A percentile compares a stretch with the other conserved stretches of the same genome.
phyloP scores from a whole-genome alignment of 805 yeast species.

The Candida ficus region DNA sequence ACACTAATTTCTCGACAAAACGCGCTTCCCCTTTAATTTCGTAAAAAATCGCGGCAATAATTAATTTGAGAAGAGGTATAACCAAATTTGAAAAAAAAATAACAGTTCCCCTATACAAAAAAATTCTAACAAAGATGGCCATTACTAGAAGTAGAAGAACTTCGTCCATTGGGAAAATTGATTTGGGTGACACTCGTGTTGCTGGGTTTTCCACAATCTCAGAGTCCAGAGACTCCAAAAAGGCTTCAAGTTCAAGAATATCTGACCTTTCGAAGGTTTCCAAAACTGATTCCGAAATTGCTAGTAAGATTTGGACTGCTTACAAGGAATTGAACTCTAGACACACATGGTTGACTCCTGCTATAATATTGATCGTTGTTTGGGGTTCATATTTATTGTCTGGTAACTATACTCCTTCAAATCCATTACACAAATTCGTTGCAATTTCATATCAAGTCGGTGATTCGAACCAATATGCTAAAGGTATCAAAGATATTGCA shows the following conservation, averaged over 20 bases:
- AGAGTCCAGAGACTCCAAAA: slow-evolving; percentile 38
- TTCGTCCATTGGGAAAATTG: slow-evolving; percentile 71
- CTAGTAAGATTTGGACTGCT: slow-evolving; percentile 50
- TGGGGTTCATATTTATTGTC: slow-evolving; percentile 46
- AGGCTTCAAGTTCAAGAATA: slow-evolving; percentile 33
- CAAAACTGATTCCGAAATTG: slow-evolving; percentile 46
- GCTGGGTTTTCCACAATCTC: slow-evolving; percentile 65
- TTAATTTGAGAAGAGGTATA: no score
- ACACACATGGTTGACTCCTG: slow-evolving; percentile 70
- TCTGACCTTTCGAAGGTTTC: slow-evolving; percentile 27
- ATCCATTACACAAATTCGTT: slow-evolving; percentile 60
- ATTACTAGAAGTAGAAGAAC: slow-evolving; percentile 37
- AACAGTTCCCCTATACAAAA: no score
- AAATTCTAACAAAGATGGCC: no score
- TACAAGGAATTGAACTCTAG: slow-evolving; percentile 51
- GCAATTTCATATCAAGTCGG: slow-evolving; percentile 58
- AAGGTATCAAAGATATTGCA: slow-evolving; percentile 77
- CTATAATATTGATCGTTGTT: slow-evolving; percentile 39
- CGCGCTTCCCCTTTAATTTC: no score
- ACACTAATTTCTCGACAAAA: no score
- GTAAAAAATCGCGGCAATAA: no score
- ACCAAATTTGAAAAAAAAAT: no score
- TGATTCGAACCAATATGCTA: slow-evolving; percentile 70
- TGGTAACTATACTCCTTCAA: slow-evolving; percentile 51
- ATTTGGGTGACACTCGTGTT: slow-evolving; percentile 67